phyloP scores from a whole-genome alignment of 257 asterid species.

The Anisodus tanguticus region DNA sequence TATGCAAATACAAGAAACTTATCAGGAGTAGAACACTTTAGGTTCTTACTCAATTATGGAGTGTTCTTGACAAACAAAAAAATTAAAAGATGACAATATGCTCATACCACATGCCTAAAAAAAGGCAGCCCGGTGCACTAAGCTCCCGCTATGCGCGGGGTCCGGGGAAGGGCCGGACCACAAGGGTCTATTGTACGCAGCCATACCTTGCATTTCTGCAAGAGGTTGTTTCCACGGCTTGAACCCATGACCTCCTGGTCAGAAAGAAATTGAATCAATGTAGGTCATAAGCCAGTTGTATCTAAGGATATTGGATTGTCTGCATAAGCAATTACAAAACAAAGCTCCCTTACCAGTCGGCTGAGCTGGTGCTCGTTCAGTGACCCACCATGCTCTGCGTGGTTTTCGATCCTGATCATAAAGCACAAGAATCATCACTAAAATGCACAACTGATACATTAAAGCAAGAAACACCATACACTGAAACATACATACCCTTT shows the following conservation, averaged over 20 bases:
- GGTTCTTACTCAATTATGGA: constrained; percentile 7
- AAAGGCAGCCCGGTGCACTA: no score
- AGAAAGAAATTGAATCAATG: background rate
- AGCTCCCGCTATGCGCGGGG: no score
- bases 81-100: background rate
- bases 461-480: constrained; percentile 9
- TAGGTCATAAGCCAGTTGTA: background rate
- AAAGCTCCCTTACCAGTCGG: constrained; percentile 78
- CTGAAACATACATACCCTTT: constrained; percentile 70
- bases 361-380: constrained; percentile 96
- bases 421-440: constrained; percentile 40
- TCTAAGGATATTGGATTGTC: background rate
- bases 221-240: no score
- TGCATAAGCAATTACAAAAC: background rate
- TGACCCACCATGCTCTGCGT: constrained; percentile 99
- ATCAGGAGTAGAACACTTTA: background rate
- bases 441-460: constrained; percentile 27
- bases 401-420: constrained; percentile 90
- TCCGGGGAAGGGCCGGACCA: no score
- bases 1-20: constrained; percentile 1
- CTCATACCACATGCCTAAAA: background rate
- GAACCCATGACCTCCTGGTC: no score
- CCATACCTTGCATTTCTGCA: no score
- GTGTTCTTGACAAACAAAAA: background rate
- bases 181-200: no score